Evolutionary conservation across 768 basidiomycete species (phyloP), one percentile per base, ranked within the genome.

Genomic region (Pluteus cervinus): DNA sequence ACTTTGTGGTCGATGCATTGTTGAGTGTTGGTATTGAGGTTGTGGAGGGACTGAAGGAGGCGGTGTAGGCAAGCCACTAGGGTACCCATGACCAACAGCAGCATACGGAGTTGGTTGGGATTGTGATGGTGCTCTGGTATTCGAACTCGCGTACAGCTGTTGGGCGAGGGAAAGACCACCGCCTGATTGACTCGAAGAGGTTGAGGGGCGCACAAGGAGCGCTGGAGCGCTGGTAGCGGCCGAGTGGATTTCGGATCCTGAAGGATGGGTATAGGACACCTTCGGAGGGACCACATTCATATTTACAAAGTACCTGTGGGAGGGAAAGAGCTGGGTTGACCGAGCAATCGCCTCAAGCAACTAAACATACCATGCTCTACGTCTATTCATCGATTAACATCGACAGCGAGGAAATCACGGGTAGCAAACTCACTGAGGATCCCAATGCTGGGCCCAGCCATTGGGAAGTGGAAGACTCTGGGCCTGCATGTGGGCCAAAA

Each of bases 101-200:
- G n/a, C n/a, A n/a, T n/a, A n/a, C n/a, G n/a, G n/a, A n/a, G n/a
- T 28, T 9, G 46, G 42, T 16, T 40, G 39, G 14, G 14, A 9
- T 28, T 9, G 9, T 28, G 26, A 17, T 7, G 8, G n/a, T 9
- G 17, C 24, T 41, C 20, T 51, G 37, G 41, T 49, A 18, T 53
- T 35, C 4, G 67, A 63, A 31, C 65, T 69, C 5, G 64, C 66
- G 44, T 71, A 73, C 18, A 73, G 48, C 33, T 60, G 62, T 32
- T 69, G 70, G 16, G 70, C 71, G 24, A 58, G 47, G 3, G 60
- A 60, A 31, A 50, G 41, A 10, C 52, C 56, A 8, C 35, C 42
- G 33, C 26, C n/a, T n/a, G n/a, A n/a, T n/a, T n/a, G n/a, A n/a
- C n/a, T n/a, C n/a, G n/a, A n/a, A n/a, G n/a, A n/a, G n/a, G n/a